These are phyloP conservation scores for Alternaria alternata DNA, from an alignment of 2,329 filamentous ascomycete species.

Conservation along the genomic window DNA sequence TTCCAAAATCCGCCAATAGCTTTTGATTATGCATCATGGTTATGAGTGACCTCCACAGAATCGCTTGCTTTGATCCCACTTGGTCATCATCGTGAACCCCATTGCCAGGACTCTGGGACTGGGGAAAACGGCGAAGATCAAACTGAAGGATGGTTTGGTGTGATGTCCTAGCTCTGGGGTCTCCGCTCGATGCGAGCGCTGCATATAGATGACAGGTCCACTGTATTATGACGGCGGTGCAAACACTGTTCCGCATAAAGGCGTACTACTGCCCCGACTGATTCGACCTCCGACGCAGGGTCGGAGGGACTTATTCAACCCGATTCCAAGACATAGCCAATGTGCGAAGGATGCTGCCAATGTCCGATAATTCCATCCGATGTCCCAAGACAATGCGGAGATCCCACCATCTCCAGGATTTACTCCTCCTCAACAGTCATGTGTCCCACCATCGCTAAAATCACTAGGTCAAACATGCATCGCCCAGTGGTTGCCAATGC, in stretches of 20 bases:
- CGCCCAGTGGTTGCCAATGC: not conserved
- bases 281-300: constrained; percentile 1
- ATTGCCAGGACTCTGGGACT: constrained; percentile 14
- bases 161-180: constrained; percentile 5
- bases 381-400: constrained; percentile 6
- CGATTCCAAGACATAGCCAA: constrained; percentile 6
- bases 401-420: constrained; percentile 11
- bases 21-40: not conserved
- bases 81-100: constrained; percentile 3
- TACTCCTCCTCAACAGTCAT: constrained; percentile 10
- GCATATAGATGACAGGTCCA: not conserved
- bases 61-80: constrained; percentile 13
- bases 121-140: constrained; percentile 11
- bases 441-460: constrained; percentile 14
- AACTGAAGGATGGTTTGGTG: not conserved
- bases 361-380: constrained; percentile 10
- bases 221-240: not conserved
- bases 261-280: not conserved
- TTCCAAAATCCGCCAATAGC: constrained; percentile 10
- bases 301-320: constrained; percentile 2
- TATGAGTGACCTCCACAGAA: constrained; percentile 4
- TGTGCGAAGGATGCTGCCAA: constrained; percentile 8
- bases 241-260: constrained; percentile 3
- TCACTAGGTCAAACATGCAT: not conserved
- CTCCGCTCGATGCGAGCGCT: constrained; percentile 1